Base-by-base conservation (phyloP, 2,329 filamentous ascomycete species). In the Claviceps fusiformis region DNA sequence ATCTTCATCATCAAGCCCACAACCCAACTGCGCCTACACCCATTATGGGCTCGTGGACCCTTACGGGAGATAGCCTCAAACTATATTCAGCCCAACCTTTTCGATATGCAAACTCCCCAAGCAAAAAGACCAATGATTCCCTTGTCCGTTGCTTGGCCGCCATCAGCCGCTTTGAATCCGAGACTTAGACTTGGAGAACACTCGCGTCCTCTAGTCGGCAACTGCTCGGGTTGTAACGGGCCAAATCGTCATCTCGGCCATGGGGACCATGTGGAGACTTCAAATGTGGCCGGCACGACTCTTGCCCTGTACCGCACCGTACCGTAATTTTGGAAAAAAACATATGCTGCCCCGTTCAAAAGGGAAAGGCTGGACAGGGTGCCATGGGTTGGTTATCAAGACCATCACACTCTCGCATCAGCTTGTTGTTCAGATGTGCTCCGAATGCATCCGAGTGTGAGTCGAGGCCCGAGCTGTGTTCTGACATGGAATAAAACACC, bases 381-480 rank as follows among this genome's bases (percentile, higher is more conserved):
- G 63, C 65, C 64, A 65, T 61, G 62, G 63, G 63, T 63, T 65
- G 68, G 71, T 73, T 73, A 80, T 78, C 77, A 68, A 80, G 71
- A 62, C 72, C 69, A 68, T 81, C 78, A 66, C 74, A 78, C 56
- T 81, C 78, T 62, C 75, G 71, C 63, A 78, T 72, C 63, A 80
- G 67, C 63, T 77, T 78, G 61, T 73, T 74, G 63, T 72, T 72
- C 63, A 80, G 66, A 60, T 78, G 75, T 52, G 74, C 72, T 63
- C 83, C 81, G 64, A 81, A 80, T 56, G 72, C 72, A 59, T 82
- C 80, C 60, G 77, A 73, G 60, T 83, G 80, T 33, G 80, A 81
- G 59, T 77, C 74, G 56, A 83, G 75, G 64, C 78, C 82, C 44
- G 80, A 82, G 64, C 78, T 75, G 54, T 75, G 75, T 62, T 84